Conservation (phyloP, 345 rosid genomes). For the Rhizophora mangle region DNA sequence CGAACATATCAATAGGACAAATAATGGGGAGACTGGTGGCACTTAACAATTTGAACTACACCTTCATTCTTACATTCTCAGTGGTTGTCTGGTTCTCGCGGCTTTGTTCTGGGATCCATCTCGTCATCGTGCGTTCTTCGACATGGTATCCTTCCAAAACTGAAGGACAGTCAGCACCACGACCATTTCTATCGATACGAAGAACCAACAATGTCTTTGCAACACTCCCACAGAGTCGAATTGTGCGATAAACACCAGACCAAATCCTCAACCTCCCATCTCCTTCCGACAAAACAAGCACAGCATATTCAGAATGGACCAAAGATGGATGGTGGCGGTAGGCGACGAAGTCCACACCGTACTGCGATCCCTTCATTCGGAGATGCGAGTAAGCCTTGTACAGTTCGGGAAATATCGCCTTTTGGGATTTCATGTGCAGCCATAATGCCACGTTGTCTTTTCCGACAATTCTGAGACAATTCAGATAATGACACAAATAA, state of each 20-base stretch:
- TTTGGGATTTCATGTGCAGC: constrained; percentile 48
- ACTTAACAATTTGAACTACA: neutral
- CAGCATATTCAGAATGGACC: constrained; percentile 82
- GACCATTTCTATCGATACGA: constrained; percentile 36
- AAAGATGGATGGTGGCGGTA: constrained; percentile 79
- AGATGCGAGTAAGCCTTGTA: constrained; percentile 78
- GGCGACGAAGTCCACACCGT: constrained; percentile 75
- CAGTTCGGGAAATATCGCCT: constrained; percentile 44
- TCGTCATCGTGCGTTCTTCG: constrained; percentile 49
- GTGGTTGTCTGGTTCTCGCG: constrained; percentile 42
- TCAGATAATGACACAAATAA: constrained; percentile 46
- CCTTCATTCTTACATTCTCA: constrained; percentile 18
- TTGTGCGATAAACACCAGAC: constrained; percentile 62
- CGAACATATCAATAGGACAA: too few species aligned
- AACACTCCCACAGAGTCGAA: constrained; percentile 74
- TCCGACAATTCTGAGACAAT: constrained; percentile 54
- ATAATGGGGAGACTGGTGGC: too few species aligned
- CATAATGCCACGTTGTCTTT: constrained; percentile 38
- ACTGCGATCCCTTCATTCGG: constrained; percentile 59
- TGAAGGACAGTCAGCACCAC: constrained; percentile 27
- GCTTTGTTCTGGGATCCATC: constrained; percentile 67
- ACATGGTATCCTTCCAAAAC: constrained; percentile 47
- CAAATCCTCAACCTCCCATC: constrained; percentile 57
- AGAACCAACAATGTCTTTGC: constrained; percentile 66
- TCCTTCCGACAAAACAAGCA: constrained; percentile 46